Percentiles rank a stretch among this genome's conserved stretches.
These are phyloP conservation scores for Musa acuminata DNA, from an alignment of 176 grass and related monocot genomes.

Conservation along the genomic window DNA sequence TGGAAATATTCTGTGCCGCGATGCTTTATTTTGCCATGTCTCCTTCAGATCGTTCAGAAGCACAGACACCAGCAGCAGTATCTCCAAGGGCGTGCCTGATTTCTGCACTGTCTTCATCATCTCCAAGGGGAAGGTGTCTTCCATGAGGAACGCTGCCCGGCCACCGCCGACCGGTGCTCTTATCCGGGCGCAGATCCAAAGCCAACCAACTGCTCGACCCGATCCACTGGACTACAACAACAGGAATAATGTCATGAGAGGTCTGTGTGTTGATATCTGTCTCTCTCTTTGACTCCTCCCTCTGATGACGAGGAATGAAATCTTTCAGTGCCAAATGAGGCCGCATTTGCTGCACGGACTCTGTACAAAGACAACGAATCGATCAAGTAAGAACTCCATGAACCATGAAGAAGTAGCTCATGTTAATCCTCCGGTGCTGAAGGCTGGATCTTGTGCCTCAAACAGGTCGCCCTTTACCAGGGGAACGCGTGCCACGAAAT, in stretches of 20 bases:
- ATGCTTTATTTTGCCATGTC: background rate
- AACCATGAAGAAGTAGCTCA: background rate
- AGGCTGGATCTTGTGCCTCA: background rate
- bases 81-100: slow-evolving; percentile 14
- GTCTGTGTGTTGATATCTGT: background rate
- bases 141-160: slow-evolving; percentile 2
- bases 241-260: background rate
- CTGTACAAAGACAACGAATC: background rate
- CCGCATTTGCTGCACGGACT: background rate
- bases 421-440: background rate
- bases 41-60: slow-evolving; percentile 12
- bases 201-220: background rate
- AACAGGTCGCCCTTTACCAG: slow-evolving; percentile 15
- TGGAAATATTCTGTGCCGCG: background rate
- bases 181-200: background rate
- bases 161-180: background rate
- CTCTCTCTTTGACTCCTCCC: background rate
- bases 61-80: background rate
- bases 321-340: background rate
- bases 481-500: background rate
- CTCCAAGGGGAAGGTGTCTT: slow-evolving; percentile 1
- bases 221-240: background rate
- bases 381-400: background rate
- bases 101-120: slow-evolving; percentile 20
- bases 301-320: background rate